Base-by-base conservation (phyloP, 495 filamentous ascomycete species). In the Mytilinidion resinicola region DNA sequence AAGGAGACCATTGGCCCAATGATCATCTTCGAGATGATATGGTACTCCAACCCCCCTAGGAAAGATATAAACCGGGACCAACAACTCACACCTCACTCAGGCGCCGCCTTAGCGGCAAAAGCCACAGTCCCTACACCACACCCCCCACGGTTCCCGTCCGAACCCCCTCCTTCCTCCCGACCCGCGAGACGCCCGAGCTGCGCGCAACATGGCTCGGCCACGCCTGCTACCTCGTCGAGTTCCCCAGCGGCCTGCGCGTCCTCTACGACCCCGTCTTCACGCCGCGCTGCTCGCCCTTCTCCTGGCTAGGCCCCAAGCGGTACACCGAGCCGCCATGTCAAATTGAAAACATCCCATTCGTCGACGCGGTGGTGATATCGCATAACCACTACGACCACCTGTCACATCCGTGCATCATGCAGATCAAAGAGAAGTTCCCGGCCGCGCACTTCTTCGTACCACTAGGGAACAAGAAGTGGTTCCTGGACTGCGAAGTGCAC, bases 141-240 rank as follows among this genome's bases (percentile, higher is more conserved):
- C 81, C 80, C 15, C 85, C 82, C 17, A 87, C 82, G 3, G 82
- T 91, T 14, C 75, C 83, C 3, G 82, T 91, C 19, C 79, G 77
- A 56, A 80, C 80, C 57, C 90, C 91, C 3, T 71, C 77, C 25
- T 95, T 96, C 69, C 80, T 90, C 21, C 73, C 80, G 1, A 76
- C 71, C 39, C 82, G 83, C 53, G 77, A 62, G 69, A 73, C 84
- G 4, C 63, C 67, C 41, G 76, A 72, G 11, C 82, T 98, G 8
- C 85, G 92, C 17, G 91, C 92, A 39, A 98, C 93, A 35, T 98
- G 93, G 93, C 82, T 98, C 4, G 93, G 93, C 9, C 93, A 98
- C 72, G 91, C 93, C 0, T 96, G 90, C 73, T 96, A 90, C 71
- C 89, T 88, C 67, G 85, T 95, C 53, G 93, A 96, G 69, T 96